Percentiles rank a stretch among this genome's conserved stretches.
Conservation (phyloP, 169 alveolate species). For the Eimeria necatrix region DNA sequence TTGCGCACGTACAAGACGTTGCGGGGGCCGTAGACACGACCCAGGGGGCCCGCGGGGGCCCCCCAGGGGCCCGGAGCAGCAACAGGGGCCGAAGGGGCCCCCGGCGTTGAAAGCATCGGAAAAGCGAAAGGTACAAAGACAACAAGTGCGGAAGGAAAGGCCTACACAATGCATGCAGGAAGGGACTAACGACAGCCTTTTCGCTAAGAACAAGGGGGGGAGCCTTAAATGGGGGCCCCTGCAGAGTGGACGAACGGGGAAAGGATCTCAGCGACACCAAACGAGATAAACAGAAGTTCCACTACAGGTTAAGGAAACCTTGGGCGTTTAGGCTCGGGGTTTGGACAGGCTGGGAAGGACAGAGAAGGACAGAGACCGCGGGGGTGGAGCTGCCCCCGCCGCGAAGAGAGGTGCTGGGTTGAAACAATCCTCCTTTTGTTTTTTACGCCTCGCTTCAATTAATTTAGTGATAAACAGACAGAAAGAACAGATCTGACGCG, state of each 20-base stretch:
- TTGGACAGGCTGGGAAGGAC: too few species aligned
- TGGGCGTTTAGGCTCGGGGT: too few species aligned
- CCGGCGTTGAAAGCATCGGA: slow-evolving; percentile 6
- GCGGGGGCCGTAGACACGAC: slow-evolving; percentile 48
- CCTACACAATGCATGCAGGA: too few species aligned
- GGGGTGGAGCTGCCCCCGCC: too few species aligned
- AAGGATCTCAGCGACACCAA: neutral
- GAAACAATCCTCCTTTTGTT: too few species aligned
- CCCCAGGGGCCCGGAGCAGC: neutral
- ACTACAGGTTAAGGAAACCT: too few species aligned
- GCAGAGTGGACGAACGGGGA: neutral
- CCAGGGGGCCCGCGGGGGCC: slow-evolving; percentile 24
- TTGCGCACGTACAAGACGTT: slow-evolving; percentile 36
- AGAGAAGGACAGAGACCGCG: too few species aligned
- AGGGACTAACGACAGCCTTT: too few species aligned
- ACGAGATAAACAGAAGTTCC: neutral
- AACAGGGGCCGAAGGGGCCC: slow-evolving; percentile 1
- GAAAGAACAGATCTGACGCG: too few species aligned
- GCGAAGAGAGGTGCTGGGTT: too few species aligned
- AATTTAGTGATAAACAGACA: too few species aligned
- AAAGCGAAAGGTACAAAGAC: neutral
- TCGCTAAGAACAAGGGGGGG: neutral
- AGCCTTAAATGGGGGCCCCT: neutral
- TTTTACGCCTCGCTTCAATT: too few species aligned
- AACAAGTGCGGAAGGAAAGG: neutral